Percentiles rank a stretch among this genome's conserved stretches.
These are phyloP conservation scores for Tolypocladium ophioglossoides DNA, from an alignment of 2,329 filamentous ascomycete species.

Conservation along the genomic window DNA sequence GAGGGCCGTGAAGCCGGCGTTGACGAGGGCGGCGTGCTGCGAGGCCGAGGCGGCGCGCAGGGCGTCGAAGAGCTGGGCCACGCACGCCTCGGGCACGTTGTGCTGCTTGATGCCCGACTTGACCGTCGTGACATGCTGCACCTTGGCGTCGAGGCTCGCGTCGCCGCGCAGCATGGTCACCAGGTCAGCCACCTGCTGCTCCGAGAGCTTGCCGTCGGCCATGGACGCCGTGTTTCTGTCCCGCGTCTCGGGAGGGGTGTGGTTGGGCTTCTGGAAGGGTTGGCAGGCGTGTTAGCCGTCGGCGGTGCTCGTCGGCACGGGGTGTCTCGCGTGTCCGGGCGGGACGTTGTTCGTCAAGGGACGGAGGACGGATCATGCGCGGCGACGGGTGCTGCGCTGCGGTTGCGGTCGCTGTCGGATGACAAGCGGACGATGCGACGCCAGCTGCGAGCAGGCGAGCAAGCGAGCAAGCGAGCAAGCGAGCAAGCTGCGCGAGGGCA, in stretches of 20 bases:
- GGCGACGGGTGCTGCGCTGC: not conserved
- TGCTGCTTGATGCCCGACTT: conserved; percentile 90
- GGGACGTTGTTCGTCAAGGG: not conserved
- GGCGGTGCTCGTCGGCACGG: not conserved
- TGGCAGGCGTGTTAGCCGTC: not conserved
- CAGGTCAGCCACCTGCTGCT: conserved; percentile 47
- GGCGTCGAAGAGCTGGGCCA: conserved; percentile 71
- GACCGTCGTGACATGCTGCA: conserved; percentile 59
- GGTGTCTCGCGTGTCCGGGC: not conserved
- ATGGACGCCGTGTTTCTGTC: conserved; percentile 17
- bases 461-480: too few species aligned
- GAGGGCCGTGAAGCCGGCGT: conserved; percentile 78
- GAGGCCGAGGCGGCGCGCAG: conserved; percentile 65
- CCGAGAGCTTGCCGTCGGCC: conserved; percentile 45
- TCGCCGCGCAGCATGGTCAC: conserved; percentile 46
- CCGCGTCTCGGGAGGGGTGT: not conserved
- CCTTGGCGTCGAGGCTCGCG: conserved; percentile 57
- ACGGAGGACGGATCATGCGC: not conserved
- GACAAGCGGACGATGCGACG: not conserved
- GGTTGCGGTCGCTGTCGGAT: not conserved
- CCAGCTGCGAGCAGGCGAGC: conserved; percentile 16
- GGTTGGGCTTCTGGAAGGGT: not conserved
- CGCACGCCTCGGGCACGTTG: conserved; percentile 67
- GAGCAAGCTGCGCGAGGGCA: too few species aligned
- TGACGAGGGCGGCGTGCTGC: conserved; percentile 66